Conservation (phyloP, 1,284 basidiomycete species). For the Ganoderma sp. region DNA sequence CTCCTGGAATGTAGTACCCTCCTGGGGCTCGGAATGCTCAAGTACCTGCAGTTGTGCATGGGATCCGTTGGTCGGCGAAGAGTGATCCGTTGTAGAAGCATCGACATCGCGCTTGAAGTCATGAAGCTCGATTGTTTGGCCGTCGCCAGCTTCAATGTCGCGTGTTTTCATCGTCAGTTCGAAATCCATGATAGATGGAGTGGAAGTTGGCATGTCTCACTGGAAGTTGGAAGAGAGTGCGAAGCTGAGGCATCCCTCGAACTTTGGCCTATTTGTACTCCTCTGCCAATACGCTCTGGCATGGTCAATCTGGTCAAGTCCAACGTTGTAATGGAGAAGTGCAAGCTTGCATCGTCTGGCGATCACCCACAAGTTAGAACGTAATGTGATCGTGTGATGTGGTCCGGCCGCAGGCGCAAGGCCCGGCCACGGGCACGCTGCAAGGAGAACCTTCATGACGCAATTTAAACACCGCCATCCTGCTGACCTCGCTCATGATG, state of each 20-base stretch:
- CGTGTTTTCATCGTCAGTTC: not conserved
- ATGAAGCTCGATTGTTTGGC: not conserved
- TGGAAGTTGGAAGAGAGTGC: not conserved
- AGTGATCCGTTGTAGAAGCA: not conserved
- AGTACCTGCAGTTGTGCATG: conserved; percentile 17
- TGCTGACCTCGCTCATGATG: not conserved
- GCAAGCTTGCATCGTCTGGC: not conserved
- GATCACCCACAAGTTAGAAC: not conserved
- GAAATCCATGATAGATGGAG: not conserved
- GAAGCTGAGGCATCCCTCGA: not conserved
- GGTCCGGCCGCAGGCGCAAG: conserved; percentile 1
- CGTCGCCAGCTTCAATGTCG: not conserved
- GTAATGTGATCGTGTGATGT: conserved; percentile 1
- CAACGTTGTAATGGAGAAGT: not conserved
- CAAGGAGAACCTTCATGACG: not conserved
- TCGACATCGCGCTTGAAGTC: conserved; percentile 2
- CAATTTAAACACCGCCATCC: not conserved
- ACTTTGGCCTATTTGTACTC: not conserved
- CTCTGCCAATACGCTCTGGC: not conserved
- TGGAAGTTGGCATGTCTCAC: not conserved
- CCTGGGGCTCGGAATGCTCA: conserved; percentile 23
- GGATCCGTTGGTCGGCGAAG: conserved; percentile 17
- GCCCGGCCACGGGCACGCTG: not conserved
- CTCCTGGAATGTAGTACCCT: conserved; percentile 27
- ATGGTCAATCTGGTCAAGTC: not conserved